phyloP scores from a whole-genome alignment of 139 green algal genomes.

The Coccomyxa sp. region DNA sequence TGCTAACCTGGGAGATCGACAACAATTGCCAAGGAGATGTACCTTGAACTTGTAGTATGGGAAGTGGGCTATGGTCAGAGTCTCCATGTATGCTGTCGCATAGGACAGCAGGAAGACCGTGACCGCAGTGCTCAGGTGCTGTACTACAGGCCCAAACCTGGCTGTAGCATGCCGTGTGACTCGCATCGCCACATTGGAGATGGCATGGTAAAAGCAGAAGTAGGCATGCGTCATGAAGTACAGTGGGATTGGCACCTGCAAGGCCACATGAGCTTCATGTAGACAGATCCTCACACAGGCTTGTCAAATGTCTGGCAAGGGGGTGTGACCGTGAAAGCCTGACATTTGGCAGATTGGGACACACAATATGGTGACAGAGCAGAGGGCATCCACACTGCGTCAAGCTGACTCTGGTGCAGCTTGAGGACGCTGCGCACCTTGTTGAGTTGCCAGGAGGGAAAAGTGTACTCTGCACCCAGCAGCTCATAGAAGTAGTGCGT shows the following conservation, averaged over 20 bases:
- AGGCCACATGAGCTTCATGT: background rate
- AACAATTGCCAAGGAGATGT: background rate
- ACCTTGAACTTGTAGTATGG: constrained; percentile 89
- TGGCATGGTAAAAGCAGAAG: constrained; percentile 96
- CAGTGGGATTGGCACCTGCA: constrained; percentile 87
- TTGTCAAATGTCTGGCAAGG: too few relatives aligned
- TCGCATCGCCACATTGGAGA: constrained; percentile 87
- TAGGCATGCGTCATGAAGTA: constrained; percentile 99
- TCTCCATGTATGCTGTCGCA: constrained; percentile 89
- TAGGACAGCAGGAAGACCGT: constrained; percentile 80
- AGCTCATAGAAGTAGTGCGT: constrained; percentile 99
- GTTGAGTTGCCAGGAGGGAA: constrained; percentile 78
- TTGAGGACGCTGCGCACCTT: constrained; percentile 38
- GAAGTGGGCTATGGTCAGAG: constrained; percentile 94
- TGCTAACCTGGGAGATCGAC: background rate
- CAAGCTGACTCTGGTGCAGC: too few relatives aligned
- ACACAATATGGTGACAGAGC: too few relatives aligned
- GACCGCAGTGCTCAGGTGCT: constrained; percentile 21
- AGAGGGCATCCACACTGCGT: background rate
- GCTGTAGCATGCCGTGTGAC: constrained; percentile 3
- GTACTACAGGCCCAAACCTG: background rate
- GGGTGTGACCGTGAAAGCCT: too few relatives aligned
- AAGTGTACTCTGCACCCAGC: constrained; percentile 91
- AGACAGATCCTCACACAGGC: too few relatives aligned
- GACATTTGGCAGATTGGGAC: too few relatives aligned